These are phyloP conservation scores for Gaultheria prostrata DNA, from an alignment of 148 eudicot genomes.

Conservation along the genomic window DNA sequence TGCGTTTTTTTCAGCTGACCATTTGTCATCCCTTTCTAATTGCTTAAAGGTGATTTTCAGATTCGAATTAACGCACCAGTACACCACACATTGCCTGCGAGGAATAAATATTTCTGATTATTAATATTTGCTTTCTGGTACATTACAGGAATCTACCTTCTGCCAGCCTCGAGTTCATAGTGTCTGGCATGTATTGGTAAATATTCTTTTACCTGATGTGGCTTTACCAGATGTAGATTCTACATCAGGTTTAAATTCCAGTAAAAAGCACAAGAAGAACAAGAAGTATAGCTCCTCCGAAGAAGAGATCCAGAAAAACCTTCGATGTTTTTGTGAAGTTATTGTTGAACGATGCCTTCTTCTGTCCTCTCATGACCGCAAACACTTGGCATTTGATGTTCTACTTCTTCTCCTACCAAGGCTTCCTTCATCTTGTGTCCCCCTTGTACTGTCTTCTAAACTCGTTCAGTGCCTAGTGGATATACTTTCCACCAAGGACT, in stretches of 20 bases:
- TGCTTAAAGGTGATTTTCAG: slow-evolving; percentile 69
- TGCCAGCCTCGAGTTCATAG: slow-evolving; percentile 95
- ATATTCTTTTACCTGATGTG: slow-evolving; percentile 63
- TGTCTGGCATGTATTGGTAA: slow-evolving; percentile 71
- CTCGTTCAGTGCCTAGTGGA: slow-evolving; percentile 87
- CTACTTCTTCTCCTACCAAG: slow-evolving; percentile 79
- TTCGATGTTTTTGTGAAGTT: slow-evolving; percentile 63
- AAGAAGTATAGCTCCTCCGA: slow-evolving; percentile 66
- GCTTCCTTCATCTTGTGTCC: slow-evolving; percentile 72
- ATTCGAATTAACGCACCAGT: not conserved
- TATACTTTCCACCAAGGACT: slow-evolving; percentile 65
- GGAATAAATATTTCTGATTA: not conserved
- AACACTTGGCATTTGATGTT: slow-evolving; percentile 80
- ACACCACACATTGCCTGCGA: not conserved
- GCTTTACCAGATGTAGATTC: slow-evolving; percentile 48
- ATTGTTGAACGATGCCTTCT: slow-evolving; percentile 73
- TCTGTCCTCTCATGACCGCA: slow-evolving; percentile 85
- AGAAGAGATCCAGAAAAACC: slow-evolving; percentile 68
- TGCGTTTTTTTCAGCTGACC: slow-evolving; percentile 56
- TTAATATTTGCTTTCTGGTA: slow-evolving; percentile 7
- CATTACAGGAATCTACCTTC: slow-evolving; percentile 79
- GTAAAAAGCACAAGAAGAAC: slow-evolving; percentile 76
- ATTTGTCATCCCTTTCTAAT: slow-evolving; percentile 54
- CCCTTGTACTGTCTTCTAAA: slow-evolving; percentile 65
- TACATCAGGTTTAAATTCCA: slow-evolving; percentile 46